A percentile compares a stretch with the other conserved stretches of the same genome.
Conservation (phyloP, 2,329 filamentous ascomycete species). For the Sporothrix phasma region DNA sequence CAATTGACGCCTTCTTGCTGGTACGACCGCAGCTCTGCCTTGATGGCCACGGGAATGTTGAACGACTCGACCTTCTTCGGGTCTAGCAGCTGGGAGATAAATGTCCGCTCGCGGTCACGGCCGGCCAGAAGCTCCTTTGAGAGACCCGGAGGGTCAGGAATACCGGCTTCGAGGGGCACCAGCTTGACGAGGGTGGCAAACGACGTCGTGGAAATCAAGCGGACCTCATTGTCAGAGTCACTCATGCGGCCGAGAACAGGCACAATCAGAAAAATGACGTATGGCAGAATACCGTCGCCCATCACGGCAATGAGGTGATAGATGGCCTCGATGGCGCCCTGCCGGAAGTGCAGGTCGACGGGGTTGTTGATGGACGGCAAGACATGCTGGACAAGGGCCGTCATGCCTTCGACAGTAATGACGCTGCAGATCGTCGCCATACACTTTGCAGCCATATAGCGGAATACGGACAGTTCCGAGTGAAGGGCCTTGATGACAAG, state of each 20-base stretch:
- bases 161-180: conserved; percentile 91
- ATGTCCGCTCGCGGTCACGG: conserved; percentile 87
- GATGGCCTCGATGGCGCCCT: conserved; percentile 88
- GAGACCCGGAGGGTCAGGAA: conserved; percentile 88
- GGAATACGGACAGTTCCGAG: conserved; percentile 79
- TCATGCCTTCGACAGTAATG: conserved; percentile 91
- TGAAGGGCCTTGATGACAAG: conserved; percentile 80
- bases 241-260: conserved; percentile 97
- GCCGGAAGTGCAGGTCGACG: conserved; percentile 75
- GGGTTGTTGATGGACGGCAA: conserved; percentile 87
- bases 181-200: conserved; percentile 96
- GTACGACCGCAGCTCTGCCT: conserved; percentile 90
- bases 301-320: conserved; percentile 98
- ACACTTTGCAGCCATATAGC: conserved; percentile 95
- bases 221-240: conserved; percentile 91
- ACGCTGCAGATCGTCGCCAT: conserved; percentile 96
- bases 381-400: conserved; percentile 85
- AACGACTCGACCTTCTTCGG: conserved; percentile 95
- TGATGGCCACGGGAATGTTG: conserved; percentile 89
- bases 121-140: conserved; percentile 82
- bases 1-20: conserved; percentile 99
- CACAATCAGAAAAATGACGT: conserved; percentile 97
- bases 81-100: conserved; percentile 92
- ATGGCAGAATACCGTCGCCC: conserved; percentile 91
- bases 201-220: conserved; percentile 87